A percentile compares a stretch with the other conserved stretches of the same genome.
These are phyloP conservation scores for Apiospora marii DNA, from an alignment of 2,329 filamentous ascomycete species.

Conservation along the genomic window DNA sequence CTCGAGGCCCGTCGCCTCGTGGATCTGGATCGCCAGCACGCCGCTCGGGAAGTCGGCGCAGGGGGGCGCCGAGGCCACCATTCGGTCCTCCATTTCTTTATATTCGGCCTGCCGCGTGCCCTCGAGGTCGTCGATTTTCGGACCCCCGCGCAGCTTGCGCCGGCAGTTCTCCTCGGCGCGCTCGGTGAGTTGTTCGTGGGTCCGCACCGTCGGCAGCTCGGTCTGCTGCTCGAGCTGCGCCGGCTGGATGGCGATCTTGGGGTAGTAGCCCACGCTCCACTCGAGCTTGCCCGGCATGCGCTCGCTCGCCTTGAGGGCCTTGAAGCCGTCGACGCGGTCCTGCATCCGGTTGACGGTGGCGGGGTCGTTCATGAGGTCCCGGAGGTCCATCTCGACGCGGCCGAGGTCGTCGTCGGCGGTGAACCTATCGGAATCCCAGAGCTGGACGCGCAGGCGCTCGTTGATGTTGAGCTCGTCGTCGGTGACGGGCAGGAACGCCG, in stretches of 20 bases:
- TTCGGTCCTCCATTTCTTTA: conserved; percentile 24
- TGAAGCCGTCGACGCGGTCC: conserved; percentile 24
- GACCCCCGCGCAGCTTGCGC: conserved; percentile 24
- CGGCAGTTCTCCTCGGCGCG: conserved; percentile 21
- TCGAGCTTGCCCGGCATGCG: conserved; percentile 22
- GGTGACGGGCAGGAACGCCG: conserved; percentile 19
- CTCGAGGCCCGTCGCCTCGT: conserved; percentile 25
- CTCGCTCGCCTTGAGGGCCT: conserved; percentile 13
- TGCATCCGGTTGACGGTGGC: conserved; percentile 22
- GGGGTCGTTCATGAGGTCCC: conserved; percentile 8
- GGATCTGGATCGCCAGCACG: conserved; percentile 20
- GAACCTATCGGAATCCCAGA: conserved; percentile 23
- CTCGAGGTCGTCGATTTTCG: conserved; percentile 22
- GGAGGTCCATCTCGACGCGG: conserved; percentile 22
- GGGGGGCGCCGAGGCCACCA: conserved; percentile 22
- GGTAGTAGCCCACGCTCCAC: conserved; percentile 24
- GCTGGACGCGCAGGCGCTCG: conserved; percentile 23
- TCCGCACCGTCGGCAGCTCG: conserved; percentile 15
- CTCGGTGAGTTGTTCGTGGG: background rate
- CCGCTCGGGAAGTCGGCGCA: background rate
- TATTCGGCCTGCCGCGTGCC: background rate
- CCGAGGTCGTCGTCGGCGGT: conserved; percentile 25
- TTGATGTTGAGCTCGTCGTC: conserved; percentile 24
- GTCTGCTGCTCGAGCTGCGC: conserved; percentile 16
- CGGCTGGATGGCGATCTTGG: conserved; percentile 20